Conservation (phyloP, 164 flowering plant genomes). For the Sedum album region DNA sequence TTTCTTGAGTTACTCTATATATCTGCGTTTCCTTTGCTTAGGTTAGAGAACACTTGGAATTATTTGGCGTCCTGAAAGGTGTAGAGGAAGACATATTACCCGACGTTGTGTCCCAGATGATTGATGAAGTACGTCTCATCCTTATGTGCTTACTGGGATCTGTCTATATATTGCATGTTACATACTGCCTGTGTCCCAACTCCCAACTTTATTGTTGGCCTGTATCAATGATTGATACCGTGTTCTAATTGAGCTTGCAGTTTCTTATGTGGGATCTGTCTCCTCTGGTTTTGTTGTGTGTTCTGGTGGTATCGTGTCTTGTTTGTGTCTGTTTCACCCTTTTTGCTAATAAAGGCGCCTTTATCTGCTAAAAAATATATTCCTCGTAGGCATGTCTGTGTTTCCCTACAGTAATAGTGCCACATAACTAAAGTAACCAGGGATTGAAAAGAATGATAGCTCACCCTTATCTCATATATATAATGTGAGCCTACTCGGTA, state of each 20-base stretch:
- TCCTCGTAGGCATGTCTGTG: background rate
- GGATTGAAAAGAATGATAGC: background rate
- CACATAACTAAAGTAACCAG: background rate
- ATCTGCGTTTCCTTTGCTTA: constrained; percentile 17
- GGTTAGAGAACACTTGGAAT: constrained; percentile 96
- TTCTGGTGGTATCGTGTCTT: too few species aligned
- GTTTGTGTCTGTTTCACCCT: too few species aligned
- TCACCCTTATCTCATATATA: background rate
- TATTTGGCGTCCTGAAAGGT: constrained; percentile 82
- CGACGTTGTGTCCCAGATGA: constrained; percentile 58
- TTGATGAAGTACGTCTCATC: constrained; percentile 68
- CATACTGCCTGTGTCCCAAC: too few species aligned
- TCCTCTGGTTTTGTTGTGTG: too few species aligned
- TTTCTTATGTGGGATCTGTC: too few species aligned
- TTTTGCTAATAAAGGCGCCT: too few species aligned
- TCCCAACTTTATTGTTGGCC: background rate
- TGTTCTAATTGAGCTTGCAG: too few species aligned
- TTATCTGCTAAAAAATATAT: too few species aligned
- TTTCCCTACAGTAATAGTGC: background rate
- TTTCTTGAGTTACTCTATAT: background rate
- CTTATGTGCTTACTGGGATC: background rate
- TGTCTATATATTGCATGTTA: background rate
- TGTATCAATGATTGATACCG: too few species aligned
- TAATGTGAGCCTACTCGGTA: background rate
- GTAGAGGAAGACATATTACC: constrained; percentile 58